Evolutionary conservation across 805 yeast genomes (phyloP), one percentile per base, ranked within the genome.

Genomic region (Candida stauntonica): DNA sequence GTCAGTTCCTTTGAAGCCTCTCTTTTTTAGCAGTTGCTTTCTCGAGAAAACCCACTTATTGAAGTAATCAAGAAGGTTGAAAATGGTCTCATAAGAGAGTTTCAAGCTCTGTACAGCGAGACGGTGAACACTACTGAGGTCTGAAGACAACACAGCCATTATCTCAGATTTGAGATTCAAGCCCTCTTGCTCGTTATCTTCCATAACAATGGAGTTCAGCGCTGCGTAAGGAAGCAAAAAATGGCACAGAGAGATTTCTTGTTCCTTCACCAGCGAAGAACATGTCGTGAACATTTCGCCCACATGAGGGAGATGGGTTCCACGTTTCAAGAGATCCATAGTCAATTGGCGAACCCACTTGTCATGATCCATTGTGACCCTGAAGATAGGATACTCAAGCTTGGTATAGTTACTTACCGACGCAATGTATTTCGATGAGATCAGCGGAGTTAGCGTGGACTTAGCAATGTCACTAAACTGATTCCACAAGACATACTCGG

Each of bases 31-130:
- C 3, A 40, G 24, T 16, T 48, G 57, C 17, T 47, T 50, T 37
- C 58, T 46, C 3, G 55, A 37, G 35, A 50, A 51, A 0, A 51
- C 52, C 95, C 96, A 88, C 49, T 83, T 86, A 41, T 80, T 76
- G 45, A 88, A 76, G 53, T 88, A 87, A 52, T 93, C 98, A 19
- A 89, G 62, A 4, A 89, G 77, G 29, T 79, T 77, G 51, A 93
- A 87, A 0, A 88, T 72, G 0, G 87, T 68, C 42, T 84, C 84
- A 51, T 77, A 85, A 47, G 87, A 81, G 31, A 75, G 62, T 48
- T 75, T 77, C 42, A 83, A 55, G 42, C 73, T 75, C 44, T 82
- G 91, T 2, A 75, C 63, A 33, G 73, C 67, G 33, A 77, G 76
- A 20, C 78, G 77, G 14, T 73, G 70, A 15, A 70, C 58, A 2